Evolutionary conservation across 768 basidiomycete genomes (phyloP).

Genomic region (Russula lepida): DNA sequence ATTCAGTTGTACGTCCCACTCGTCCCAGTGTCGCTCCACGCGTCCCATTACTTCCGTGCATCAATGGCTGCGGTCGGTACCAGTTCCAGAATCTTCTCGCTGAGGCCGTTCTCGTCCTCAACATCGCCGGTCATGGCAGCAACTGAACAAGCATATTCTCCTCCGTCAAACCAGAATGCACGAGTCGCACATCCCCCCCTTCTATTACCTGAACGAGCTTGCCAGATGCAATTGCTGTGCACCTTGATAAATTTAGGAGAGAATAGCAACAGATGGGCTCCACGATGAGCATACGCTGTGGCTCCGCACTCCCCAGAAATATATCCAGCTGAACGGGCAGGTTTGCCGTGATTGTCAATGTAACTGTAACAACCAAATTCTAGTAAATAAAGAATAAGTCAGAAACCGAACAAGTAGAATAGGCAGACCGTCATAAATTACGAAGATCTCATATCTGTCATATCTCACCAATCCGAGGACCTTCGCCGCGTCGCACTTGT

Average conservation of each 20-base stretch:
- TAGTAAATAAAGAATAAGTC: conserved; percentile 24
- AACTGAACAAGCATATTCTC: conserved; percentile 48
- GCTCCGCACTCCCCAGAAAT: conserved; percentile 76
- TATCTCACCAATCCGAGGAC: conserved; percentile 61
- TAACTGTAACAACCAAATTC: conserved; percentile 72
- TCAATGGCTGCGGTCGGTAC: conserved; percentile 56
- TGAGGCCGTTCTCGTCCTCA: conserved; percentile 47
- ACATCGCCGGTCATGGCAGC: conserved; percentile 55
- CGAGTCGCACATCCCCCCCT: conserved; percentile 56
- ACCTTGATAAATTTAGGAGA: conserved; percentile 71
- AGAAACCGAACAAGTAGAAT: background rate
- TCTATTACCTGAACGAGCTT: conserved; percentile 76
- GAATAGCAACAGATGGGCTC: conserved; percentile 61
- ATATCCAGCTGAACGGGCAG: conserved; percentile 50
- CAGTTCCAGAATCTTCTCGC: conserved; percentile 60
- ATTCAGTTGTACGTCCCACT: conserved; percentile 19
- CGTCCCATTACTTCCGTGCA: conserved; percentile 15
- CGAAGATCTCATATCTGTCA: conserved; percentile 48
- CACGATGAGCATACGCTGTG: conserved; percentile 50
- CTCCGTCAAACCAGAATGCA: conserved; percentile 39
- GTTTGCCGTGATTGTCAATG: conserved; percentile 61
- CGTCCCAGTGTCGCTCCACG: conserved; percentile 18
- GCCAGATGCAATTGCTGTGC: conserved; percentile 52
- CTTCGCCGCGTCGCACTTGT: conserved; percentile 46
- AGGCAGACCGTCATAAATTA: conserved; percentile 64